Conservation (phyloP, 148 eudicot genomes). For the Camellia sinensis region DNA sequence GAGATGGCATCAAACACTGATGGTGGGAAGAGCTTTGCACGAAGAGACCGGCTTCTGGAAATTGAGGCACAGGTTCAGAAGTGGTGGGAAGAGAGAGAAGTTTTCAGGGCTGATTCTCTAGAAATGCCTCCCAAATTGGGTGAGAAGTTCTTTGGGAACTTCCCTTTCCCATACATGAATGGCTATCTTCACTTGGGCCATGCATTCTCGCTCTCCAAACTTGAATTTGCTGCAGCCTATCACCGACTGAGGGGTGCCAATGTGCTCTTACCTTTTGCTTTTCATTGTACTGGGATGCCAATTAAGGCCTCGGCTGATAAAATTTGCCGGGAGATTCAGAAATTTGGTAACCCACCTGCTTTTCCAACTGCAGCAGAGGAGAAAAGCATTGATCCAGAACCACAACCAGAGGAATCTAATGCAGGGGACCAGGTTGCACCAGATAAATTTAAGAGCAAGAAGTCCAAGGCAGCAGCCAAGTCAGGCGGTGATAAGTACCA, state of each 20-base stretch:
- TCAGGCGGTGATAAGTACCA: constrained; percentile 68
- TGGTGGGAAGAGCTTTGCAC: constrained; percentile 59
- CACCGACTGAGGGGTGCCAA: constrained; percentile 86
- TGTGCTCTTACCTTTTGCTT: constrained; percentile 85
- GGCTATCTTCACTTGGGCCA: constrained; percentile 88
- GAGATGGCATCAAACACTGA: constrained; percentile 45
- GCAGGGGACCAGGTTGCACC: constrained; percentile 35
- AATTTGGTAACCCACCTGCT: constrained; percentile 78
- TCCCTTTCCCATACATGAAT: constrained; percentile 95
- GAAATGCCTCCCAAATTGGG: constrained; percentile 58
- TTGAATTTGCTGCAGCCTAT: constrained; percentile 84
- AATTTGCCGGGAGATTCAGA: constrained; percentile 61
- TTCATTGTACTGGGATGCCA: constrained; percentile 96
- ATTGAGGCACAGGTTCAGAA: constrained; percentile 55
- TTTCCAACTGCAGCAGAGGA: constrained; percentile 60
- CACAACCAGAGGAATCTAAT: constrained; percentile 33
- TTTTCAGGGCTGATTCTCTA: constrained; percentile 56
- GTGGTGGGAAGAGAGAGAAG: constrained; percentile 66
- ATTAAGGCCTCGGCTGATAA: constrained; percentile 95
- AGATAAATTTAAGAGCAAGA: constrained; percentile 77
- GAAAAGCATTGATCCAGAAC: constrained; percentile 28
- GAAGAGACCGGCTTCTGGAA: constrained; percentile 70
- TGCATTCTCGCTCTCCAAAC: constrained; percentile 86
- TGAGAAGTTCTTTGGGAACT: constrained; percentile 85
- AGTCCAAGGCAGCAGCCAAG: constrained; percentile 79